Conservation (phyloP, 2,329 filamentous ascomycete genomes). For the Sporothrix sp. region DNA sequence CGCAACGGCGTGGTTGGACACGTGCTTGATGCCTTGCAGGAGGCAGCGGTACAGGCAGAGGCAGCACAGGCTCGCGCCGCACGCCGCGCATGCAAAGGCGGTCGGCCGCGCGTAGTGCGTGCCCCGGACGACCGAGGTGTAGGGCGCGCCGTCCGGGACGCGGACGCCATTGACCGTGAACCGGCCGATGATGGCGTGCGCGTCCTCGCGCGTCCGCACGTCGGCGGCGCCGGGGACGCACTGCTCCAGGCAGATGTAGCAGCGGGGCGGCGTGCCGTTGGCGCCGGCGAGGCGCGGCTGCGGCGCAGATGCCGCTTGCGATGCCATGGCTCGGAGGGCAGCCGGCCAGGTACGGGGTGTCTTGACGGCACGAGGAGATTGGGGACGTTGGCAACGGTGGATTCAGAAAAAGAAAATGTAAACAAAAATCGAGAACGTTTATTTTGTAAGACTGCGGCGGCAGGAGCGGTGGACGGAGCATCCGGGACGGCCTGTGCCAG, state of each 20-base stretch:
- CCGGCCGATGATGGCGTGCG: background rate
- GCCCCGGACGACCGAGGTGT: background rate
- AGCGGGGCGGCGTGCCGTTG: background rate
- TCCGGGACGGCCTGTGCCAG: too few species aligned
- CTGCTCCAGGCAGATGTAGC: background rate
- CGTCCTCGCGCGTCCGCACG: background rate
- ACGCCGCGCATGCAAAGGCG: background rate
- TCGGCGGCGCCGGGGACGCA: background rate
- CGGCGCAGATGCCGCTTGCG: too few species aligned
- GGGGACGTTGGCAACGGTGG: too few species aligned
- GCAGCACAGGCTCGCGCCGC: background rate
- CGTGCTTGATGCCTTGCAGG: background rate
- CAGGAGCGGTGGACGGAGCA: too few species aligned
- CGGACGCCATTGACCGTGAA: constrained; percentile 4
- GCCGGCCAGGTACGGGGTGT: too few species aligned
- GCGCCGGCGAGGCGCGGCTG: too few species aligned
- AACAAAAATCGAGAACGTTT: too few species aligned
- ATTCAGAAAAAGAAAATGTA: too few species aligned
- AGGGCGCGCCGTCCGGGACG: background rate
- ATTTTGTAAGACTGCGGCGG: too few species aligned
- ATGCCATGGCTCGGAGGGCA: too few species aligned
- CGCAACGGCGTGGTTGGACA: background rate
- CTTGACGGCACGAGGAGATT: too few species aligned
- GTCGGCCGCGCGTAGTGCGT: background rate
- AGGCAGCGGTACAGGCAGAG: background rate